Evolutionary conservation across 805 yeast genomes (phyloP).

Genomic region (Yarrowia sp.): DNA sequence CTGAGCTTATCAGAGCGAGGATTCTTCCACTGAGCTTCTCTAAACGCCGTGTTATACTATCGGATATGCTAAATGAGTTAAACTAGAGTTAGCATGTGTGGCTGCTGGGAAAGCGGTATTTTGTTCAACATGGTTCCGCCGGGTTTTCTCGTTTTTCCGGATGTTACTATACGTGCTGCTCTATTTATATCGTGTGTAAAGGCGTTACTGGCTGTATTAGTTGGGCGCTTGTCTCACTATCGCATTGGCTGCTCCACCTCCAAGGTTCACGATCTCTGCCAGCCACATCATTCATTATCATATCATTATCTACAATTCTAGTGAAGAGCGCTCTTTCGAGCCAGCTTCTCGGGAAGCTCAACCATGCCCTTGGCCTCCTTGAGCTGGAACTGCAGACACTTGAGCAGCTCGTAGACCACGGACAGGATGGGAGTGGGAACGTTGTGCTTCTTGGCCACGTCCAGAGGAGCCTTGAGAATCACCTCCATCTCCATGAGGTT

Average conservation of each 20-base stretch:
- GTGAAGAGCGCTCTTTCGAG: slow-evolving; percentile 23
- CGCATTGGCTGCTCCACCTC: not conserved
- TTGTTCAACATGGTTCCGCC: not conserved
- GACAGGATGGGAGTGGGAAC: slow-evolving; percentile 59
- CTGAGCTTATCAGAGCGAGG: not conserved
- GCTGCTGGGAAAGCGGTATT: not conserved
- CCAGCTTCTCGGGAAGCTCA: slow-evolving; percentile 42
- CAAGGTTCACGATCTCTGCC: not conserved
- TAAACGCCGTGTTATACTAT: not conserved
- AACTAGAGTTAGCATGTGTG: not conserved
- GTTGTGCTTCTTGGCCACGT: slow-evolving; percentile 48
- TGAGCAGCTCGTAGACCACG: slow-evolving; percentile 57
- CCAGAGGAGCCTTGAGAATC: slow-evolving; percentile 63
- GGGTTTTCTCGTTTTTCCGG: no score
- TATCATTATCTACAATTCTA: not conserved
- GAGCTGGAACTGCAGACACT: slow-evolving; percentile 58
- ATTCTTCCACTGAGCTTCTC: not conserved
- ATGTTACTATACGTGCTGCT: no score
- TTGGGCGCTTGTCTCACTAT: no score
- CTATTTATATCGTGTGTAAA: not conserved
- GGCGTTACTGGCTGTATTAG: no score
- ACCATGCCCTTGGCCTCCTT: slow-evolving; percentile 55
- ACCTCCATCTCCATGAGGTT: slow-evolving; percentile 71
- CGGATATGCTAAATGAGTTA: slow-evolving; percentile 5
- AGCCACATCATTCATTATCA: not conserved